phyloP scores from a whole-genome alignment of 2,329 filamentous ascomycete species.

The Claviceps spartinae region DNA sequence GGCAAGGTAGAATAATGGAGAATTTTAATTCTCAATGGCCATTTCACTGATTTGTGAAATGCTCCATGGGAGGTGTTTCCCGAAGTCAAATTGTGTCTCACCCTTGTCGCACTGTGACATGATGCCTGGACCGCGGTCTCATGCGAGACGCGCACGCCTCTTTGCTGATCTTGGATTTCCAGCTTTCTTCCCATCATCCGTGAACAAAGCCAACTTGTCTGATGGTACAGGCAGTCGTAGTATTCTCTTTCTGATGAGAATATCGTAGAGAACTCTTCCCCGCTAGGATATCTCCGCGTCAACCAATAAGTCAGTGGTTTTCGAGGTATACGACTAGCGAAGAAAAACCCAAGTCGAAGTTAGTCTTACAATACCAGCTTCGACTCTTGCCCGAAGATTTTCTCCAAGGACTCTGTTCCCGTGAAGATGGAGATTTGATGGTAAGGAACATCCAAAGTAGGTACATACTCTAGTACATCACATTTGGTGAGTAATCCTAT shows the following conservation, averaged over 20 bases:
- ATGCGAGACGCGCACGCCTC: background rate
- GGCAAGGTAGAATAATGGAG: conserved; percentile 30
- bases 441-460: conserved; percentile 50
- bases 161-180: background rate
- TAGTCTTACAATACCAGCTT: conserved; percentile 32
- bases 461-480: background rate
- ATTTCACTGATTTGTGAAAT: conserved; percentile 58
- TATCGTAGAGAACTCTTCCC: conserved; percentile 7
- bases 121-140: background rate
- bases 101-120: conserved; percentile 3
- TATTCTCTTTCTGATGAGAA: background rate
- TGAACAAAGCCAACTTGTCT: no score
- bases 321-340: conserved; percentile 90
- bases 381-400: conserved; percentile 71
- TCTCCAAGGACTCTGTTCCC: conserved; percentile 40
- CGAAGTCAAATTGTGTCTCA: conserved; percentile 35
- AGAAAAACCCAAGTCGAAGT: conserved; percentile 48
- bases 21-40: conserved; percentile 52
- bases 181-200: no score
- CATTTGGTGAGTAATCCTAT: background rate
- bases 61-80: conserved; percentile 64
- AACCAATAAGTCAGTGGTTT: conserved; percentile 58
- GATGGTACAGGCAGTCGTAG: conserved; percentile 8
- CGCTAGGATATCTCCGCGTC: conserved; percentile 86
- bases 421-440: conserved; percentile 74